Base-by-base conservation (phyloP, 306 rosid species). In the Senna tora region DNA sequence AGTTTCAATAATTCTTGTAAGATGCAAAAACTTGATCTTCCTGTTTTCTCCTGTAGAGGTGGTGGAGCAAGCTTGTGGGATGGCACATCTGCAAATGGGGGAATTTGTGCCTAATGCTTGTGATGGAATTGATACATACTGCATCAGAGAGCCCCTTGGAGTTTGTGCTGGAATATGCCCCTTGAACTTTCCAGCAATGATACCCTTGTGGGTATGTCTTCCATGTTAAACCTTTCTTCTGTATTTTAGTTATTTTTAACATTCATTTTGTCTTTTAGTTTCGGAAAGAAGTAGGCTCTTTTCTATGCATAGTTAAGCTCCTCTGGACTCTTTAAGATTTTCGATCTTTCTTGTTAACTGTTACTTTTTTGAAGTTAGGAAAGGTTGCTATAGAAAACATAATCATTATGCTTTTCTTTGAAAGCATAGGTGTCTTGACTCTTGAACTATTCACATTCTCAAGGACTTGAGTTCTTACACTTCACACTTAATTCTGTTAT, bases 151-250 rank as follows among this genome's bases (percentile, higher is more conserved):
- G 71, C 96, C 96, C 33, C 88, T 88, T 43, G 96, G 96, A 62
- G 92, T 90, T 77, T 90, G 96, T 86, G 94, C 90, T 16, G 97
- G 97, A 67, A 86, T 90, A 63, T 90, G 92, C 74, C 81, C 94
- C 32, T 49, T 81, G 62, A 84, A 90, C 78, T 85, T 77, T 79
- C 81, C 97, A 38, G 89, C 88, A 61, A 78, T 65, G 62, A 68
- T 82, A 64, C 84, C 90, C 57, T 78, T 90, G 80, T 90, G 94
- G 97, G 97, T 90, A 84, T 46, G 89, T 41, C 75, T 77, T 71
- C 67, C 21, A 36, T 67, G 10, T 42, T 66, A 19, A 50, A 38
- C 52, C 61, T 56, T 71, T 45, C 21, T 68, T 75, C 66, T 43
- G 20, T 65, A 41, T 9, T 2, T 67, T 78, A 57, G 53, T 71